These are phyloP conservation scores for Blastobotrys aristatus DNA, from an alignment of 1,139 yeast genomes.

Conservation along the genomic window DNA sequence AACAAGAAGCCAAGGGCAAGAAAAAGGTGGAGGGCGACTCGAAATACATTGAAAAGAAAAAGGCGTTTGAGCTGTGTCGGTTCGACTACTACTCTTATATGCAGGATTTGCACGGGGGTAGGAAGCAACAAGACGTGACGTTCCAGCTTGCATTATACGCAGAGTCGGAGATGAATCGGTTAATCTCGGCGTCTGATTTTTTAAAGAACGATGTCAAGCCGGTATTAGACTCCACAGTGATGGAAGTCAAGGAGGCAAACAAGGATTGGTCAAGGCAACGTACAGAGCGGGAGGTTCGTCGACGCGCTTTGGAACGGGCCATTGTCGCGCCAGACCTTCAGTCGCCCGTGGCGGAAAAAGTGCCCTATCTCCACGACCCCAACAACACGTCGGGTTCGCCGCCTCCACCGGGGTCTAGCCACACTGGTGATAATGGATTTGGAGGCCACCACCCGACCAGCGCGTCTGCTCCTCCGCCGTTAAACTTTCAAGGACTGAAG, in stretches of 20 bases:
- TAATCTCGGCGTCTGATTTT: constrained; percentile 26
- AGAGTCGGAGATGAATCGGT: constrained; percentile 31
- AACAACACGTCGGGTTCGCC: not conserved
- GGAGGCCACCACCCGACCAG: not conserved
- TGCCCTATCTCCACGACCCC: constrained; percentile 6
- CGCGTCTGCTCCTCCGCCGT: not conserved
- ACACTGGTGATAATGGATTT: not conserved
- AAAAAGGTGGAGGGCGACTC: constrained; percentile 46
- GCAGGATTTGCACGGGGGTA: constrained; percentile 52
- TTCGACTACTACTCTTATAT: constrained; percentile 67
- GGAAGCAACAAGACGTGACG: constrained; percentile 40
- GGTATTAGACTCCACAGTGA: constrained; percentile 30
- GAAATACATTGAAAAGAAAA: constrained; percentile 55
- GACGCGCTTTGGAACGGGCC: constrained; percentile 36
- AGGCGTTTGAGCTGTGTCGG: constrained; percentile 61
- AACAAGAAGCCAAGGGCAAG: constrained; percentile 43
- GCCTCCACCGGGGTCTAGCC: not conserved
- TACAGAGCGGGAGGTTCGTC: constrained; percentile 38
- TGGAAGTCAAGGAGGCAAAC: constrained; percentile 34
- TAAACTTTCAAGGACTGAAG: not conserved
- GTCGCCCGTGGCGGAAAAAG: constrained; percentile 10
- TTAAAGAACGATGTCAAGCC: constrained; percentile 30
- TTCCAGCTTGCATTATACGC: constrained; percentile 38
- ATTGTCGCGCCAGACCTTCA: constrained; percentile 18
- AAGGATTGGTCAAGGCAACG: constrained; percentile 40